phyloP scores from a whole-genome alignment of 2,329 filamentous ascomycete species.

The Ophiostoma sp. region DNA sequence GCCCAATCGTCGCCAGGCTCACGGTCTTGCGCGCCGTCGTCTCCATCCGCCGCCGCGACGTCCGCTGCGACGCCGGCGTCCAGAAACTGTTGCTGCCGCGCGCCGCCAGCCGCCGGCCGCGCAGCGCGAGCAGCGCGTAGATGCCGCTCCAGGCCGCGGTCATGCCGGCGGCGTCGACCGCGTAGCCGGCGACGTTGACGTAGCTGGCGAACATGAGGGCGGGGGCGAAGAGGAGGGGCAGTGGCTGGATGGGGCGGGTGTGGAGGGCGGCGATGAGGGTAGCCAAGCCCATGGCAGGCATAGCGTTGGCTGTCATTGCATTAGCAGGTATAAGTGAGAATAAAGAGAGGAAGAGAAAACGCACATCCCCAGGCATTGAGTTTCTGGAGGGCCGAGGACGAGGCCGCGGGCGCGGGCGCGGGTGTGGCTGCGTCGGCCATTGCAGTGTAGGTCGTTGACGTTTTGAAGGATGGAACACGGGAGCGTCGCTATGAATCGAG shows the following conservation, averaged over 20 bases:
- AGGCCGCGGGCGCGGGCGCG: background rate
- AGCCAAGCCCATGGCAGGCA: conserved; percentile 52
- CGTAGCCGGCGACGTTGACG: conserved; percentile 55
- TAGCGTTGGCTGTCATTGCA: conserved; percentile 42
- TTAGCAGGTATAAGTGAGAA: background rate
- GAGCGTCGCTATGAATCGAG: no score
- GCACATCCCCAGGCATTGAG: conserved; percentile 31
- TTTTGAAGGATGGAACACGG: no score
- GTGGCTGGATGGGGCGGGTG: conserved; percentile 47
- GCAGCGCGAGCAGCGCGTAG: conserved; percentile 52
- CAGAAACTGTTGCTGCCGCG: conserved; percentile 24
- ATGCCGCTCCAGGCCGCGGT: conserved; percentile 53
- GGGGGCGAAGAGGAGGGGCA: conserved; percentile 48
- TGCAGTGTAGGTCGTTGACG: background rate
- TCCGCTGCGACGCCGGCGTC: conserved; percentile 33
- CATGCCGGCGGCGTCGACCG: conserved; percentile 52
- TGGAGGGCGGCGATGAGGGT: conserved; percentile 54
- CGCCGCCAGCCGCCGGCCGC: conserved; percentile 36
- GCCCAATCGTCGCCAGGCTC: conserved; percentile 46
- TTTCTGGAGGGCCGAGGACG: conserved; percentile 24
- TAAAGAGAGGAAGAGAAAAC: conserved; percentile 4
- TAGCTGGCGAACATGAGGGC: conserved; percentile 54
- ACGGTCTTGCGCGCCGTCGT: conserved; percentile 43
- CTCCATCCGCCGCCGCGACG: conserved; percentile 36
- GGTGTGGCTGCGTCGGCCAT: conserved; percentile 7